Conservation (phyloP, 805 yeast species). For the Wickerhamiella vanderwaltii region DNA sequence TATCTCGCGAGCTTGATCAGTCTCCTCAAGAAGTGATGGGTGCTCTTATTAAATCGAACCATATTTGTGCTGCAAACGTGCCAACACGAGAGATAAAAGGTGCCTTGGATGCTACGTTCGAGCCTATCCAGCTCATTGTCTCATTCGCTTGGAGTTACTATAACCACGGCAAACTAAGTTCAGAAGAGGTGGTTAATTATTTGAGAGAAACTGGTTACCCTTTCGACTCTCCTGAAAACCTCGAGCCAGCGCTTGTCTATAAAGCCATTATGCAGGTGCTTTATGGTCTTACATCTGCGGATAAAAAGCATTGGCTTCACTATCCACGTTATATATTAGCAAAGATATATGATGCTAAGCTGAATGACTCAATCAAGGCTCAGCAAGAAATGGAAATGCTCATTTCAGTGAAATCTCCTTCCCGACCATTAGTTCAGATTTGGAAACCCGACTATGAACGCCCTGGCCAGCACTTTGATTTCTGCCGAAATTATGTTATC, state of each 20-base stretch:
- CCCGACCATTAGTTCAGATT: slow-evolving; percentile 63
- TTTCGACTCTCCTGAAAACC: background rate
- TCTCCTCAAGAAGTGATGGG: slow-evolving; percentile 30
- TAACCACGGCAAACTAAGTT: slow-evolving; percentile 11
- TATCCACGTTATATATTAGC: slow-evolving; percentile 68
- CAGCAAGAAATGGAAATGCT: slow-evolving; percentile 49
- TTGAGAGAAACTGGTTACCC: background rate
- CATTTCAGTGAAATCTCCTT: slow-evolving; percentile 48
- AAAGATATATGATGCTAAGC: slow-evolving; percentile 42
- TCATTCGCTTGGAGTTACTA: slow-evolving; percentile 25
- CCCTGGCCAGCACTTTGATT: slow-evolving; percentile 85
- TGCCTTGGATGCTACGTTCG: slow-evolving; percentile 12
- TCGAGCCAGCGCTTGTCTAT: background rate
- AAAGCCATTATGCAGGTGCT: slow-evolving; percentile 25
- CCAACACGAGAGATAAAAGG: slow-evolving; percentile 12
- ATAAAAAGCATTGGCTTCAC: slow-evolving; percentile 88
- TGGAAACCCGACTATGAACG: slow-evolving; percentile 92
- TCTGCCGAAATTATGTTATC: slow-evolving; percentile 54
- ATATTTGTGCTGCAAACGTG: slow-evolving; percentile 1
- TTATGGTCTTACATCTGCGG: slow-evolving; percentile 39
- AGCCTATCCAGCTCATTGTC: slow-evolving; percentile 29
- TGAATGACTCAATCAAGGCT: slow-evolving; percentile 43
- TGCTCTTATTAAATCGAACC: slow-evolving; percentile 29
- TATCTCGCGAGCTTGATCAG: slow-evolving; percentile 38
- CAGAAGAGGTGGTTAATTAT: slow-evolving; percentile 13